Percentiles rank a stretch among this genome's conserved stretches.
phyloP scores from a whole-genome alignment of 345 rosid species.

The Populus ilicifolia region DNA sequence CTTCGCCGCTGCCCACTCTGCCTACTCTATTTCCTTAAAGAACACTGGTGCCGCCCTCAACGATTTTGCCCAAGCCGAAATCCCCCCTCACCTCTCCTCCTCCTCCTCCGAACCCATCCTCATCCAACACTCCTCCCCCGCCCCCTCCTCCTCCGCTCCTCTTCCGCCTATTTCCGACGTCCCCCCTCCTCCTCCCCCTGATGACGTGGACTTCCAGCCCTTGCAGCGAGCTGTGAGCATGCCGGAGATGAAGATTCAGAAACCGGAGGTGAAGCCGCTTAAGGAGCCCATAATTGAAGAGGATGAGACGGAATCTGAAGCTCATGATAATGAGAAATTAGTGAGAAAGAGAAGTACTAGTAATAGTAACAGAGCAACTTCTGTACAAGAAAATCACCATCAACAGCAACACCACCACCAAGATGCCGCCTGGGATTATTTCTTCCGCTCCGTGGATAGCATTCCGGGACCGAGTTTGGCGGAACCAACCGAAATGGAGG shows the following conservation, averaged over 20 bases:
- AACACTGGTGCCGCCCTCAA: constrained; percentile 94
- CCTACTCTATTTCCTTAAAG: constrained; percentile 70
- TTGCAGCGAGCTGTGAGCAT: constrained; percentile 68
- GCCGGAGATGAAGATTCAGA: constrained; percentile 75
- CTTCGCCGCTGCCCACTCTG: constrained; percentile 93
- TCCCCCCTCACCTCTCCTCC: constrained; percentile 20
- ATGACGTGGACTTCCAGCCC: background rate
- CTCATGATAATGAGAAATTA: constrained; percentile 36
- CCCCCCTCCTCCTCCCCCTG: constrained; percentile 17
- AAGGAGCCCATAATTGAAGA: constrained; percentile 58
- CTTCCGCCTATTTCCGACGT: constrained; percentile 46
- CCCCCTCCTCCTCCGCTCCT: constrained; percentile 14
- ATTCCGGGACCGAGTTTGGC: constrained; percentile 59
- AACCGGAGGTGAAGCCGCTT: constrained; percentile 32
- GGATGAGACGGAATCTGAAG: constrained; percentile 43
- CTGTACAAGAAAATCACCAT: background rate
- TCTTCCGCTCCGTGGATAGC: constrained; percentile 44
- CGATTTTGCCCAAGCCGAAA: constrained; percentile 75
- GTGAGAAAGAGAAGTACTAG: constrained; percentile 56
- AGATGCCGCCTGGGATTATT: constrained; percentile 33
- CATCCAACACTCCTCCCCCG: constrained; percentile 2
- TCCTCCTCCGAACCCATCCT: background rate
- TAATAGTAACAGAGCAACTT: constrained; percentile 6
- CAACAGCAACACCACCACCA: constrained; percentile 21
- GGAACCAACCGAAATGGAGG: constrained; percentile 39